Evolutionary conservation across 2,329 filamentous ascomycete genomes (phyloP), one percentile per base, ranked within the genome.

Genomic region (Hypoxylon sp.): DNA sequence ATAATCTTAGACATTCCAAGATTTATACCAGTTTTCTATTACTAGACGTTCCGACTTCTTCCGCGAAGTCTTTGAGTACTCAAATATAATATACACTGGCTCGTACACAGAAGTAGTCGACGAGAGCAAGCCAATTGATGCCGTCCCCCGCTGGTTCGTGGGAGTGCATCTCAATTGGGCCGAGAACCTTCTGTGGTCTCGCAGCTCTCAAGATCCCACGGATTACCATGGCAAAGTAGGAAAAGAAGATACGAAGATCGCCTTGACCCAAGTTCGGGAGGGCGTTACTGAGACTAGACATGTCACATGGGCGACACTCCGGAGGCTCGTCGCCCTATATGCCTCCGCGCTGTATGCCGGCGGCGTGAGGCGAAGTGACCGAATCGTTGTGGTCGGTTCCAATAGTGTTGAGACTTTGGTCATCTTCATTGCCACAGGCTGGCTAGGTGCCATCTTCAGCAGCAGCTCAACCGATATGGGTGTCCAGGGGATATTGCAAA

Each of bases 401-500:
- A 94, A 95, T 70, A 90, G 89, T 39, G 82, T 93, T 34, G 90
- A 94, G 76, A 94, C 92, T 0, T 79, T 94, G 60, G 81, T 89
- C 1, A 86, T 93, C 1, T 91, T 92, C 74, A 81, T 93, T 63
- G 92, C 91, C 0, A 85, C 88, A 0, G 86, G 86, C 0, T 89
- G 90, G 77, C 73, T 96, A 1, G 93, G 93, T 0, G 93, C 84
- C 0, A 76, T 96, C 0, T 96, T 96, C 75, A 91, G 88, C 70
- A 91, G 87, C 50, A 90, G 87, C 56, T 92, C 89, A 6, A 95
- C 93, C 0, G 93, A 96, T 77, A 96, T 96, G 90, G 93, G 93
- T 0, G 88, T 90, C 12, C 89, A 90, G 67, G 93, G 92, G 0
- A 86, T 96, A 16, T 73, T 96, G 71, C 91, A 96, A 77, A 83